These are phyloP conservation scores for Scheffersomyces quercinus DNA, from an alignment of 1,139 yeast genomes.

Conservation along the genomic window DNA sequence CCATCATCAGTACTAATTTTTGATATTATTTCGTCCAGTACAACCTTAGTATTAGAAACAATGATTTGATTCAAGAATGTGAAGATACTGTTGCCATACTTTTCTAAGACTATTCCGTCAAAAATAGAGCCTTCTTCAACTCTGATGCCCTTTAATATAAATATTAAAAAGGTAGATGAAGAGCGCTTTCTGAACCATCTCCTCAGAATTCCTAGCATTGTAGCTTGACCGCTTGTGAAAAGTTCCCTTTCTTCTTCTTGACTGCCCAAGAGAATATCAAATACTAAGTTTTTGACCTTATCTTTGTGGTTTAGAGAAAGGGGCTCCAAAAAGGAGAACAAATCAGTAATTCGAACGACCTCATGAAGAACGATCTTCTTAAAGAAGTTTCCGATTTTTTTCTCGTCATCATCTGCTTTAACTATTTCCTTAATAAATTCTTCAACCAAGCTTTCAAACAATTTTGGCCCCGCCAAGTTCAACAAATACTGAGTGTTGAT, in stretches of 20 bases:
- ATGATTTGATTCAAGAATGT: constrained; percentile 19
- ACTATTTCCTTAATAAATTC: constrained; percentile 8
- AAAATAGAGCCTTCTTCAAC: constrained; percentile 6
- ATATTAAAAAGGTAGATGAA: constrained; percentile 5
- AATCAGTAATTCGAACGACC: constrained; percentile 16
- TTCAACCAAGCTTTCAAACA: constrained; percentile 5
- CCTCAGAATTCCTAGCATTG: not conserved
- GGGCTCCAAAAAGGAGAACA: constrained; percentile 9
- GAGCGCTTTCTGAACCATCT: constrained; percentile 1
- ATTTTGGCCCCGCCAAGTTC: constrained; percentile 9
- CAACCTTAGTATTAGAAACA: constrained; percentile 20
- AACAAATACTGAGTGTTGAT: constrained; percentile 18
- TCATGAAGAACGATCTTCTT: constrained; percentile 22
- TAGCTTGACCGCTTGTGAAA: not conserved
- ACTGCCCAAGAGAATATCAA: constrained; percentile 17
- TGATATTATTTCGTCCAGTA: constrained; percentile 24
- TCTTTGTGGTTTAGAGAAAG: constrained; percentile 1
- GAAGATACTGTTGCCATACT: constrained; percentile 8
- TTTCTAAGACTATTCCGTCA: constrained; percentile 9
- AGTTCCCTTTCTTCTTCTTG: constrained; percentile 6
- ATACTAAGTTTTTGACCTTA: constrained; percentile 9
- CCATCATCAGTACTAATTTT: constrained; percentile 20
- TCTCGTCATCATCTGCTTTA: constrained; percentile 4
- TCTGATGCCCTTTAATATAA: constrained; percentile 13
- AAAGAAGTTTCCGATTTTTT: constrained; percentile 10